phyloP scores from a whole-genome alignment of 2,329 filamentous ascomycete genomes.

The Zasmidium angulare region DNA sequence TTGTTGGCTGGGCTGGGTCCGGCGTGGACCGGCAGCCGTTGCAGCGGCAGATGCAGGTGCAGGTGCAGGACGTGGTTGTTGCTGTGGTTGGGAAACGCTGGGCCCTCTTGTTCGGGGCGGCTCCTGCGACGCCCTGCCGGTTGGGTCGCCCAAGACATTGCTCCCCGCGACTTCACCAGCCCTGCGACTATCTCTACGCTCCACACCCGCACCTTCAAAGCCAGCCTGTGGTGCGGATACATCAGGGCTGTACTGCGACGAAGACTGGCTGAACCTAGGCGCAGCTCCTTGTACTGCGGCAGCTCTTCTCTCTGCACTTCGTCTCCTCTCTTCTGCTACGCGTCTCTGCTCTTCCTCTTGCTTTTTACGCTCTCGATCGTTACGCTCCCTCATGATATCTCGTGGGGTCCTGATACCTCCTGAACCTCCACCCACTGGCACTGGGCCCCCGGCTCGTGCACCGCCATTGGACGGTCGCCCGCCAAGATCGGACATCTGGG shows the following conservation, averaged over 20 bases:
- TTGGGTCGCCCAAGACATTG: slow-evolving; percentile 35
- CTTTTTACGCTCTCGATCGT: slow-evolving; percentile 70
- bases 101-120: slow-evolving; percentile 20
- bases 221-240: slow-evolving; percentile 21
- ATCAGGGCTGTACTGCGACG: slow-evolving; percentile 33
- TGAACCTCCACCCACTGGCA: slow-evolving; percentile 52
- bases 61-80: slow-evolving; percentile 24
- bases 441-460: slow-evolving; percentile 53
- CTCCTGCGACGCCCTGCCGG: slow-evolving; percentile 28
- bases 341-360: slow-evolving; percentile 54
- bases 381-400: slow-evolving; percentile 87
- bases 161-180: slow-evolving; percentile 32
- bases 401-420: slow-evolving; percentile 72
- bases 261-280: slow-evolving; percentile 26
- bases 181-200: slow-evolving; percentile 23
- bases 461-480: slow-evolving; percentile 60
- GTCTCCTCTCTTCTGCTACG: slow-evolving; percentile 51
- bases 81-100: slow-evolving; percentile 24
- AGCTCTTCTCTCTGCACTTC: slow-evolving; percentile 61
- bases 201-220: slow-evolving; percentile 25
- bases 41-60: slow-evolving; percentile 22
- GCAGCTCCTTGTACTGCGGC: slow-evolving; percentile 33
- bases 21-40: slow-evolving; percentile 23
- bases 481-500: slow-evolving; percentile 84
- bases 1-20: slow-evolving; percentile 25